Base-by-base conservation (phyloP, 768 basidiomycete species). In the Lentinula aciculospora region DNA sequence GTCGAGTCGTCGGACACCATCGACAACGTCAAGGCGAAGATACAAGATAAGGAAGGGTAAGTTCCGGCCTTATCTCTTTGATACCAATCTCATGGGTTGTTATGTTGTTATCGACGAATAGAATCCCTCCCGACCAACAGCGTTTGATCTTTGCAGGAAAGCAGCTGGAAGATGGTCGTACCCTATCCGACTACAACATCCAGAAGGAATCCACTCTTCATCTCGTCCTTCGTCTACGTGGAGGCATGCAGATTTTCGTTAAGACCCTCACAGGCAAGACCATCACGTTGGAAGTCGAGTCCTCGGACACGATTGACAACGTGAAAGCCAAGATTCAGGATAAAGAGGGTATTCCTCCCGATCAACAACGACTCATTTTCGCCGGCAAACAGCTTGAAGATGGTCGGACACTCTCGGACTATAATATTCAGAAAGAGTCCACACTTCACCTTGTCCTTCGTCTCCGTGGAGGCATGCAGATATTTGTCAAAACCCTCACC, bases 141-240 rank as follows among this genome's bases (percentile, higher is more conserved):
- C 92, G 94, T 61, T 75, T 96, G n/a, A 96, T 96, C 77, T 96
- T 95, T 62, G 94, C 94, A 46, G 94, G 94, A 60, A 95, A 96
- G 75, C 94, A 95, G 70, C 83, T 97, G 27, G 94, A 96, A 71
- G 94, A 97, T 66, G 94, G 94, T 3, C 86, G 94, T 49, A 96
- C 90, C 3, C 78, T 93, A 0, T 89, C 88, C 7, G 90, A 91
- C 63, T 92, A 93, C 69, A 92, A 94, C 70, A 94, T 96, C 64
- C 94, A 96, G 82, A 95, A 95, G 77, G 93, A 96, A 76, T 91
- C 88, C 0, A 95, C 93, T 37, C 87, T 96, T 54, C 94, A 95
- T 66, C 82, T 85, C 49, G 70, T 58, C 25, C 83, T 95, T 29
- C 89, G 93, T 71, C 84, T 96, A n/a, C 88, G 92, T 66, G 93